phyloP scores from a whole-genome alignment of 2,329 filamentous ascomycete genomes.

The Epichloe coenophiala region DNA sequence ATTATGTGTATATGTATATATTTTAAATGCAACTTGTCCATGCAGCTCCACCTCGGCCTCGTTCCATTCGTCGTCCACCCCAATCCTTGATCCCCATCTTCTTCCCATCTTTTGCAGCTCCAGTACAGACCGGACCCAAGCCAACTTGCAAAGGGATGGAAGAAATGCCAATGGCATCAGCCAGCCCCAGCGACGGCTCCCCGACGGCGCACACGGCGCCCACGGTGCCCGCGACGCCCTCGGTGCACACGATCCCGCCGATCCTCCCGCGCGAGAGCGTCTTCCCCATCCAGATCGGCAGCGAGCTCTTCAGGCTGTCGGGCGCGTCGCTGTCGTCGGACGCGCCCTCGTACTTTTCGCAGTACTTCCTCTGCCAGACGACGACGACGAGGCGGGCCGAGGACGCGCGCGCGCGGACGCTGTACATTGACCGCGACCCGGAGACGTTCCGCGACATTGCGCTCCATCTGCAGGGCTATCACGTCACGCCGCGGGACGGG shows the following conservation, averaged over 20 bases:
- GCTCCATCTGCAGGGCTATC: slow-evolving; percentile 83
- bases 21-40: too few species aligned
- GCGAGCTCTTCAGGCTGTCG: slow-evolving; percentile 58
- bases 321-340: slow-evolving; percentile 62
- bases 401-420: slow-evolving; percentile 55
- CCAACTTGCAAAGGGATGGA: too few species aligned
- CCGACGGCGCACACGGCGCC: not conserved
- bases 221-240: too few species aligned
- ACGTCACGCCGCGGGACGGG: slow-evolving; percentile 68
- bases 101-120: too few species aligned
- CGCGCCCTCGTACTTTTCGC: slow-evolving; percentile 91
- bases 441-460: slow-evolving; percentile 80
- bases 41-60: too few species aligned
- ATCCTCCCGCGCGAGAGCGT: slow-evolving; percentile 58
- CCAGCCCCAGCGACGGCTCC: slow-evolving; percentile 14
- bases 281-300: slow-evolving; percentile 62
- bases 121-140: too few species aligned
- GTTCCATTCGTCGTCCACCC: too few species aligned
- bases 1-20: too few species aligned
- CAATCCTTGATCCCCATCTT: too few species aligned
- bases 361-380: slow-evolving; percentile 81
- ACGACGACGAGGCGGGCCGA: slow-evolving; percentile 51
- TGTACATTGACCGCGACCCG: slow-evolving; percentile 93
- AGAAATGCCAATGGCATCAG: slow-evolving; percentile 11
- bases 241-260: slow-evolving; percentile 35